phyloP scores from a whole-genome alignment of 257 asterid species.

The Jacaranda mimosifolia region DNA sequence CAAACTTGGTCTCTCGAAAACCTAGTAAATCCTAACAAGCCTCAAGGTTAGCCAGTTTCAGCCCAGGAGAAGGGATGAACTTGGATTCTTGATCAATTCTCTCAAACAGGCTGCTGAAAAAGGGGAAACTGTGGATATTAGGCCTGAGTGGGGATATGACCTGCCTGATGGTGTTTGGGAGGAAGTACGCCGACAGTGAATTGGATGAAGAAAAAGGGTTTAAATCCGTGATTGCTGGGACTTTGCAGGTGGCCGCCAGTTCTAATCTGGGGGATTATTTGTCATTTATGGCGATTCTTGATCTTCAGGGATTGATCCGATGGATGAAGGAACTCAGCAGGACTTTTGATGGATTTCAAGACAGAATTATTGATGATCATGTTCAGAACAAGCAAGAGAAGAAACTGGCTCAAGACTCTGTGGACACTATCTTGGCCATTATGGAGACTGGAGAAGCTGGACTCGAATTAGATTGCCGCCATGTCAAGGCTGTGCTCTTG shows the following conservation, averaged over 20 bases:
- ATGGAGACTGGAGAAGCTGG: conserved; percentile 39
- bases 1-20: too few relatives aligned
- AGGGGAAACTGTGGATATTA: conserved; percentile 26
- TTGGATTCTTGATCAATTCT: not conserved
- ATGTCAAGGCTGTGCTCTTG: conserved; percentile 49
- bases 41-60: conserved; percentile 33
- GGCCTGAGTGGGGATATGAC: conserved; percentile 32
- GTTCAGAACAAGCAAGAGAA: not conserved
- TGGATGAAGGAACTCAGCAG: conserved; percentile 31
- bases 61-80: conserved; percentile 36
- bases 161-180: conserved; percentile 49
- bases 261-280: conserved; percentile 42
- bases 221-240: conserved; percentile 37
- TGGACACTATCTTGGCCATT: conserved; percentile 36
- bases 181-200: conserved; percentile 36
- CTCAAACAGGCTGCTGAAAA: conserved; percentile 19
- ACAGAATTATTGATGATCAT: conserved; percentile 46
- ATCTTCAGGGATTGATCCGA: conserved; percentile 40
- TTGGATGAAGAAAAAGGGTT: conserved; percentile 40
- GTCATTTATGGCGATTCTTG: conserved; percentile 39
- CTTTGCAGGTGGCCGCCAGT: conserved; percentile 22
- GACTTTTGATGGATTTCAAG: conserved; percentile 42
- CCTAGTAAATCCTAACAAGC: too few relatives aligned
- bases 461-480: conserved; percentile 45
- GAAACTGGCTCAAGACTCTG: conserved; percentile 31